These are phyloP conservation scores for Graphium sp. DNA, from an alignment of 2,329 filamentous ascomycete species.

Conservation along the genomic window DNA sequence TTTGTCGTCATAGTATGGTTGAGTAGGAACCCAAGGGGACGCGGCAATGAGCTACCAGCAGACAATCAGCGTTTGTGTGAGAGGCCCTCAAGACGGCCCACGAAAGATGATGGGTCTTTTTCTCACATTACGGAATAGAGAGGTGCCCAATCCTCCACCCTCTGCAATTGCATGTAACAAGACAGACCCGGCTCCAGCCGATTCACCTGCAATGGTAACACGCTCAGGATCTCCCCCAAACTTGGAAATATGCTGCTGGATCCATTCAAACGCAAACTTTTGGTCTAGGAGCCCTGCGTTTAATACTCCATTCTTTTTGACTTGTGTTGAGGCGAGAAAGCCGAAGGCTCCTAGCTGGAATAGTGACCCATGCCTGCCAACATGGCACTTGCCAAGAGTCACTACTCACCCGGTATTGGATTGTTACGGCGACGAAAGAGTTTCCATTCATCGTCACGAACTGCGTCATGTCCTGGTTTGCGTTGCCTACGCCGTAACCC, in stretches of 20 bases:
- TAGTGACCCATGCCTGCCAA: too few relatives aligned
- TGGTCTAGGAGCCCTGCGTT: conserved; percentile 36
- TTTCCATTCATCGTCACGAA: conserved; percentile 12
- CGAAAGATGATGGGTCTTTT: background rate
- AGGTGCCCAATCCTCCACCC: conserved; percentile 17
- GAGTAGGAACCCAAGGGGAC: conserved; percentile 34
- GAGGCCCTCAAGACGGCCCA: too few relatives aligned
- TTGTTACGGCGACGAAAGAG: conserved; percentile 21
- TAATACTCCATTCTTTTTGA: conserved; percentile 16
- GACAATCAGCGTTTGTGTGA: too few relatives aligned
- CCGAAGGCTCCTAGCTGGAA: conserved; percentile 20
- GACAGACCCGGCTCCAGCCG: conserved; percentile 32
- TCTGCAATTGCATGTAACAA: conserved; percentile 29
- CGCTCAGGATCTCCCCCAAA: conserved; percentile 34
- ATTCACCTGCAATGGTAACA: conserved; percentile 37
- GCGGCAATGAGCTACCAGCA: conserved; percentile 10
- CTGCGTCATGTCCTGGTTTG: conserved; percentile 7
- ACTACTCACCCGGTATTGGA: conserved; percentile 12
- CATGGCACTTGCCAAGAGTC: background rate
- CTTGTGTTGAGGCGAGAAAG: conserved; percentile 24
- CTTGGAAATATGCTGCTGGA: conserved; percentile 27
- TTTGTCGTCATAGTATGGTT: conserved; percentile 22
- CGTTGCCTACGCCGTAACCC: conserved; percentile 5
- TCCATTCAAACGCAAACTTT: conserved; percentile 32
- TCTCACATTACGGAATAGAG: conserved; percentile 24